Evolutionary conservation across 225 moss, liverwort and hornwort genomes (phyloP).

Genomic region (Straminergon stramineum): DNA sequence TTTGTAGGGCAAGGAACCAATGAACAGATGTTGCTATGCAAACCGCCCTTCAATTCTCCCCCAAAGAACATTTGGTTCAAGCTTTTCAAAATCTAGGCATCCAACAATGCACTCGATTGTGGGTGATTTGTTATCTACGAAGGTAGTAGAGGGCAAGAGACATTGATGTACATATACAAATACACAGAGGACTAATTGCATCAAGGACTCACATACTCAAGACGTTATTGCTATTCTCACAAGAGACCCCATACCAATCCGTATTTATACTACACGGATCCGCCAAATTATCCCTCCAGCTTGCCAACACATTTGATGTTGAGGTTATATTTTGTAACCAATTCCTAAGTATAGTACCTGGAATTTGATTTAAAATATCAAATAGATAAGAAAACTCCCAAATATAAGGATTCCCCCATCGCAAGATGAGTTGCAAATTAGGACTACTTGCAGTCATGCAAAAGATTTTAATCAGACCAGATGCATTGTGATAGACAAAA

Average conservation of each 20-base stretch:
- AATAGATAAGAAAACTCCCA: not conserved
- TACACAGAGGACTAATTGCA: not conserved
- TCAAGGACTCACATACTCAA: not conserved
- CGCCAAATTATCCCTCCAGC: not conserved
- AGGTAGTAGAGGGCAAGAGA: not conserved
- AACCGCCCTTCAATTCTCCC: no score
- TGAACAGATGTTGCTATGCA: rapidly evolving
- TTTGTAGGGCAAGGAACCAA: no score
- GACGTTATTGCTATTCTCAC: not conserved
- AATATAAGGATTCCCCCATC: not conserved
- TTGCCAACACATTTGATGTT: not conserved
- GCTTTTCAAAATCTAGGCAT: not conserved
- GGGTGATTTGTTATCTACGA: rapidly evolving
- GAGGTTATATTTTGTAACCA: not conserved
- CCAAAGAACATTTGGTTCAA: rapidly evolving
- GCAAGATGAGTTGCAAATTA: not conserved
- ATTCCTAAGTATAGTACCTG: not conserved
- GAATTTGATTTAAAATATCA: not conserved
- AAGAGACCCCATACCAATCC: not conserved
- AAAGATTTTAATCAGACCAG: no score
- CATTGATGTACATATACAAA: not conserved
- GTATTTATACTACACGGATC: not conserved
- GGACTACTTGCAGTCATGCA: no score
- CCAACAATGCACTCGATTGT: rapidly evolving
- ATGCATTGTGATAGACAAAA: not conserved